Percentiles rank a stretch among this genome's conserved stretches.
Conservation (phyloP, 1,284 basidiomycete genomes). For the Apiotrichum mycotoxinovorans region DNA sequence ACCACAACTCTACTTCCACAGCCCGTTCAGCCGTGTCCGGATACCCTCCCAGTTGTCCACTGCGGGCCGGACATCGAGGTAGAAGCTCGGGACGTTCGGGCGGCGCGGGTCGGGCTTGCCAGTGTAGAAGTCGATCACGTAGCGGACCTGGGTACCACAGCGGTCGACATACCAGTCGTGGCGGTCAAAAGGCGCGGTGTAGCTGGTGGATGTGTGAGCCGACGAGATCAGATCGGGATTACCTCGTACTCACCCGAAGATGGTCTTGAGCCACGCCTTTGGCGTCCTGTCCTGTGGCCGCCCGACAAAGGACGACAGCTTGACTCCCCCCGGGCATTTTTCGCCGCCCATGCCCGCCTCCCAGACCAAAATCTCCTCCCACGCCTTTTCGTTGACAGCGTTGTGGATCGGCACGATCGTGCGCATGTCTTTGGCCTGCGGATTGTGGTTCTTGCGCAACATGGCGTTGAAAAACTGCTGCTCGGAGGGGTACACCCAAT, state of each 20-base stretch:
- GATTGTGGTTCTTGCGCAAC: constrained; percentile 83
- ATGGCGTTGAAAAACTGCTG: constrained; percentile 95
- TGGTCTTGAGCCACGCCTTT: constrained; percentile 73
- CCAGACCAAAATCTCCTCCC: constrained; percentile 87
- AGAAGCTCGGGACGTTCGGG: constrained; percentile 61
- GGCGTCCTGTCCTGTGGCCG: constrained; percentile 60
- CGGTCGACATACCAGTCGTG: constrained; percentile 97
- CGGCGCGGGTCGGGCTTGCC: constrained; percentile 58
- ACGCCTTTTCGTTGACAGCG: constrained; percentile 96
- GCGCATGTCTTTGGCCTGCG: constrained; percentile 77
- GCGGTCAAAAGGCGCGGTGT: constrained; percentile 89
- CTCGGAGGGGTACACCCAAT: constrained; percentile 99
- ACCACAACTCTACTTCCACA: constrained; percentile 22
- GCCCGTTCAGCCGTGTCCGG: constrained; percentile 59
- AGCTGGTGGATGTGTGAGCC: constrained; percentile 55
- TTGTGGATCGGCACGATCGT: constrained; percentile 98
- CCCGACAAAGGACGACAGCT: constrained; percentile 51
- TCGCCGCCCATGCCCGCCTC: constrained; percentile 74
- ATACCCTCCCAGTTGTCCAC: constrained; percentile 86
- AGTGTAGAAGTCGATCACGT: constrained; percentile 98
- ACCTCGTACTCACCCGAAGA: constrained; percentile 71
- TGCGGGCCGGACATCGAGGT: constrained; percentile 89
- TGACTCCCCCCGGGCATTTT: constrained; percentile 65
- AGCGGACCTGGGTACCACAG: constrained; percentile 80
- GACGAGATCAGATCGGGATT: too few species aligned